phyloP scores from a whole-genome alignment of 768 basidiomycete species.

The Albatrellus ellisii region DNA sequence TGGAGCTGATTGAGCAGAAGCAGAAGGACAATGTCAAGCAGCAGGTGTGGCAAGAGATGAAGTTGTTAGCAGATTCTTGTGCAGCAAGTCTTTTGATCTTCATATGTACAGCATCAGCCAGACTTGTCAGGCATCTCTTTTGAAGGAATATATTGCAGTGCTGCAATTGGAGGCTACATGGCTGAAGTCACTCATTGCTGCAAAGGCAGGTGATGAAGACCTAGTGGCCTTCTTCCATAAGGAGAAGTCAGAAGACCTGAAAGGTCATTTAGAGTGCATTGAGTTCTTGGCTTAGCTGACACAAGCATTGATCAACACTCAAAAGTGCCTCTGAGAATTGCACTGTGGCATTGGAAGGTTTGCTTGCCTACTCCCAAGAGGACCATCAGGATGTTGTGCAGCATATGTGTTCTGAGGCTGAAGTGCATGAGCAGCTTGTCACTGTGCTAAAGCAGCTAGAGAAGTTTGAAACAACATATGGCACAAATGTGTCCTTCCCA shows the following conservation, averaged over 20 bases:
- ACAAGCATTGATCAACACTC: background rate
- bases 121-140: too few species aligned
- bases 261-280: conserved; percentile 46
- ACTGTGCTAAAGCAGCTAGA: conserved; percentile 35
- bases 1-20: too few species aligned
- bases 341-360: conserved; percentile 36
- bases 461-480: conserved; percentile 52
- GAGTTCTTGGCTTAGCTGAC: conserved; percentile 30
- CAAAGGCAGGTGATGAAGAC: conserved; percentile 54
- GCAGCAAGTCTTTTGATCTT: background rate
- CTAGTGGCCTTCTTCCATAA: conserved; percentile 58
- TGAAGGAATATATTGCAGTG: conserved; percentile 66
- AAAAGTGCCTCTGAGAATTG: conserved; percentile 39
- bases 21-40: too few species aligned
- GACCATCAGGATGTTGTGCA: conserved; percentile 40
- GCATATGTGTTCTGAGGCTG: conserved; percentile 35
- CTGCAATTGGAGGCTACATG: conserved; percentile 62
- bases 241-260: conserved; percentile 41
- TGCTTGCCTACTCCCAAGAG: conserved; percentile 29
- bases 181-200: conserved; percentile 66
- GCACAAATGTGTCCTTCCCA: conserved; percentile 29
- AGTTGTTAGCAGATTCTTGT: conserved; percentile 3
- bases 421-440: conserved; percentile 35
- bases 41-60: conserved; percentile 7
- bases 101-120: too few species aligned